Base-by-base conservation (phyloP, 2,329 filamentous ascomycete species). In the Tolypocladium album region DNA sequence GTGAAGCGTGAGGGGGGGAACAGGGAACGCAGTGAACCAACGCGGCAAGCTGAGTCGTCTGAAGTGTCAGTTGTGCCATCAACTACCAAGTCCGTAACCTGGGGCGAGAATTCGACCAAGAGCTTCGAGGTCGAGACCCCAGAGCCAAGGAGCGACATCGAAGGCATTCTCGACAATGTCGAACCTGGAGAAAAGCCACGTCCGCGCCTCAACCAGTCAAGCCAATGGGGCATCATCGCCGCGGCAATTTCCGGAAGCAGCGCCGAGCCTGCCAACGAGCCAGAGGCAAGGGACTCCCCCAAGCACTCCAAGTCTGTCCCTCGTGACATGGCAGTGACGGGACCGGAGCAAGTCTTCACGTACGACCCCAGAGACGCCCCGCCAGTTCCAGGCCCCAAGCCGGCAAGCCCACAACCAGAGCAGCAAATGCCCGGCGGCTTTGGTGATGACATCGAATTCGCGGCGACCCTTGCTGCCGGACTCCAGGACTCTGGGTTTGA, bases 401-500 rank as follows among this genome's bases (percentile, higher is more conserved):
- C 82, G 11, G 63, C 73, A 13, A 78, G 75, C 62, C 76, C 78
- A n/a, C 74, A 75, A 57, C 66, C 68, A 24, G 68, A 78, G 52
- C 79, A 78, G 52, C 79, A 82, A 60, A 82, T 88, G 71, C 86
- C 87, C 31, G 88, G 87, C 24, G 75, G 80, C 12, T 92, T 88
- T 67, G 82, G 76, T 1, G 82, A 87, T 60, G 88, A 90, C 65
- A 74, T 88, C 11, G 85, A 85, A 58, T 90, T 91, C 64, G 84
- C 86, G 9, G 88, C 88, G 36, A 84, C 82, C 3, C 73, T 90
- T 55, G 87, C 87, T 60, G 88, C 87, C 56, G 87, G 85, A 1
- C 77, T 89, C 56, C 75, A 86, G 67, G 81, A 85, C n/a, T 82
- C 85, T 55, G 88, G 88, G 0, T 90, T 91, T 63, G 82, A 89